Percentiles rank a stretch among this genome's conserved stretches.
Evolutionary conservation across 169 alveolate genomes (phyloP).

Genomic region (Plasmodium vivax): DNA sequence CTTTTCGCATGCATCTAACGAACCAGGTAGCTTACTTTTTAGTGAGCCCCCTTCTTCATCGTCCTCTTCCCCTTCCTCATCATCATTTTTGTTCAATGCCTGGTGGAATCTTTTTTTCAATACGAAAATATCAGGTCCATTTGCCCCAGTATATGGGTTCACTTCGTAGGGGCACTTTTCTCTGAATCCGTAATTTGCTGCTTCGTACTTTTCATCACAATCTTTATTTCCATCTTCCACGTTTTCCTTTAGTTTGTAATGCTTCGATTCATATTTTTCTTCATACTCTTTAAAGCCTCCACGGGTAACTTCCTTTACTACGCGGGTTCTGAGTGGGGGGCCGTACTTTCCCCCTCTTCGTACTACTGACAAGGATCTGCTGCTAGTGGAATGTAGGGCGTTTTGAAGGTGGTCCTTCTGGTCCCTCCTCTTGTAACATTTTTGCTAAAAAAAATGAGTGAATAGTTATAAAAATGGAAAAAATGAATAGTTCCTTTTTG

Average conservation of each 20-base stretch:
- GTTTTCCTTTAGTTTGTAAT: slow-evolving; percentile 21
- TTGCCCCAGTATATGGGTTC: not conserved
- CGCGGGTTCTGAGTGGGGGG: not conserved
- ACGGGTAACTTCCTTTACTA: slow-evolving; percentile 8
- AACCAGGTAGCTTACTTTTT: slow-evolving; percentile 14
- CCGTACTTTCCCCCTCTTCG: not conserved
- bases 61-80: not conserved
- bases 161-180: slow-evolving; percentile 28
- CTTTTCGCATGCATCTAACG: not conserved
- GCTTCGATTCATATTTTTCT: slow-evolving; percentile 26
- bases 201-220: slow-evolving; percentile 42
- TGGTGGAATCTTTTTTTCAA: slow-evolving; percentile 12
- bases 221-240: slow-evolving; percentile 19
- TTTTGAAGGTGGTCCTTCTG: not conserved
- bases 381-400: not conserved
- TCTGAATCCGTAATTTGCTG: slow-evolving; percentile 34
- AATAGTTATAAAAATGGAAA: not conserved
- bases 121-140: slow-evolving; percentile 7
- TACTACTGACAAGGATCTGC: not conserved
- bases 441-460: not conserved
- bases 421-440: not conserved
- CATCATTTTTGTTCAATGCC: not conserved
- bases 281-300: slow-evolving; percentile 27
- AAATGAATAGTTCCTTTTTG: not conserved
- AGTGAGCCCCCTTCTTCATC: not conserved